Percentiles rank a stretch among this genome's conserved stretches.
Evolutionary conservation across 2,329 filamentous ascomycete genomes (phyloP).

Genomic region (Aspergillus pseudoviridinutans): DNA sequence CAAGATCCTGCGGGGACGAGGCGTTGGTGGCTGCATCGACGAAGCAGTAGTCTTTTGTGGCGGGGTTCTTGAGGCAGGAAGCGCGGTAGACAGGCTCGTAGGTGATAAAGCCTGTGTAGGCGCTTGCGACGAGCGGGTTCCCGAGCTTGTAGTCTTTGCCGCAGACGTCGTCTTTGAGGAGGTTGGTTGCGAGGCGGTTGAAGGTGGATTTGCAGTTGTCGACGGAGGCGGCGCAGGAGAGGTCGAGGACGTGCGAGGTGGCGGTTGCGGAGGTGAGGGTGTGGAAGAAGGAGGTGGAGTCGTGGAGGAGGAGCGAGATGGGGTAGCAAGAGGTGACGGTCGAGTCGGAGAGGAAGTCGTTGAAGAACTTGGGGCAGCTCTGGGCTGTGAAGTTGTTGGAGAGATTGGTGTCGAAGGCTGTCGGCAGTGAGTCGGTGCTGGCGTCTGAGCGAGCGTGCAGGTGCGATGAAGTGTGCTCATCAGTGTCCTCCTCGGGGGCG

Average conservation of each 20-base stretch:
- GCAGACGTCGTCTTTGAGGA: slow-evolving; percentile 64
- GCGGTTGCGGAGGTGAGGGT: slow-evolving; percentile 65
- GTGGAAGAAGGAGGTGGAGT: slow-evolving; percentile 80
- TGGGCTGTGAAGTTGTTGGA: slow-evolving; percentile 58
- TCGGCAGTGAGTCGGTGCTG: slow-evolving; percentile 46
- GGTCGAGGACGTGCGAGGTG: slow-evolving; percentile 74
- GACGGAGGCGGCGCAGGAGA: slow-evolving; percentile 67
- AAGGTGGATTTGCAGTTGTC: slow-evolving; percentile 64
- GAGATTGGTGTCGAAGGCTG: slow-evolving; percentile 63
- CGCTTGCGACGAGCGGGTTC: slow-evolving; percentile 68
- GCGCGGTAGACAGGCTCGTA: slow-evolving; percentile 78
- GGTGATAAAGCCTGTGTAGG: slow-evolving; percentile 69
- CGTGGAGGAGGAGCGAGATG: slow-evolving; percentile 79
- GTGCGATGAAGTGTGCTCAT: not conserved
- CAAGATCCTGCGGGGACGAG: slow-evolving; percentile 65
- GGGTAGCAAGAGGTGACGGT: slow-evolving; percentile 74
- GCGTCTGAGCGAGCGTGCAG: slow-evolving; percentile 4
- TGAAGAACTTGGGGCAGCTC: slow-evolving; percentile 56
- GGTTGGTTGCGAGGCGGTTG: slow-evolving; percentile 58
- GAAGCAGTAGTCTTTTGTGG: slow-evolving; percentile 68
- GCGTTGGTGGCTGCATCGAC: slow-evolving; percentile 77
- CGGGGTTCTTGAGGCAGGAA: slow-evolving; percentile 68
- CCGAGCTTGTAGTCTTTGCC: slow-evolving; percentile 62
- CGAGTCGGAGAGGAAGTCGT: slow-evolving; percentile 59
- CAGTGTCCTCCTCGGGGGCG: not conserved